Percentiles rank a stretch among this genome's conserved stretches.
Evolutionary conservation across 352 stramenopile genomes (phyloP).

Genomic region (Phytophthora nicotianae): DNA sequence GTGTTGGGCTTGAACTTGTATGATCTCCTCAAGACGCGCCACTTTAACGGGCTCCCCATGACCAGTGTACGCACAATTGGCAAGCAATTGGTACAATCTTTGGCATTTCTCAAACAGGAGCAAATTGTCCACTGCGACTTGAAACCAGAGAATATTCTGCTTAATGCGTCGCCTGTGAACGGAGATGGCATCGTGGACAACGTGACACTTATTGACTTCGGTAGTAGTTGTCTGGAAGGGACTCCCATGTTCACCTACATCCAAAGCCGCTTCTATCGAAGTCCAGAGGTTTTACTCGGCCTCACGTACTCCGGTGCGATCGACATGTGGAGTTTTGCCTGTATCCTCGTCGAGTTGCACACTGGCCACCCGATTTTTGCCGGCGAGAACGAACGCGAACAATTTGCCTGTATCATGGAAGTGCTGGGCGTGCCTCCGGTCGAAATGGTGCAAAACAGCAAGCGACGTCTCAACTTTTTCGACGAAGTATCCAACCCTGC

Average conservation of each 20-base stretch:
- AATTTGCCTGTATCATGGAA: constrained; percentile 90
- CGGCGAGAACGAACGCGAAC: constrained; percentile 82
- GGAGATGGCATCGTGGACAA: constrained; percentile 23
- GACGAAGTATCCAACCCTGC: constrained; percentile 38
- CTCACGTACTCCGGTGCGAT: constrained; percentile 78
- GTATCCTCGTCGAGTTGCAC: constrained; percentile 84
- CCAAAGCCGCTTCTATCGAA: constrained; percentile 97
- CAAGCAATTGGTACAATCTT: constrained; percentile 84
- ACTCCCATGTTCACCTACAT: constrained; percentile 97
- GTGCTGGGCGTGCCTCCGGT: constrained; percentile 57
- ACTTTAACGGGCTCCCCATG: constrained; percentile 95
- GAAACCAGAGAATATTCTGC: constrained; percentile 97
- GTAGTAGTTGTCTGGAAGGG: constrained; percentile 93
- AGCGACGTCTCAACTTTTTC: constrained; percentile 73
- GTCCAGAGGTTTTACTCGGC: constrained; percentile 97
- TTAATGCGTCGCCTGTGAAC: constrained; percentile 22
- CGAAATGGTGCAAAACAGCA: constrained; percentile 54
- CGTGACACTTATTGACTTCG: constrained; percentile 97
- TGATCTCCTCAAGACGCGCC: constrained; percentile 95
- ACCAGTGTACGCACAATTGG: constrained; percentile 87
- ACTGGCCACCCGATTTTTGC: constrained; percentile 87
- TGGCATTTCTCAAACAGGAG: constrained; percentile 78
- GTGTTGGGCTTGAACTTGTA: constrained; percentile 96
- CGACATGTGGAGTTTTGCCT: constrained; percentile 92
- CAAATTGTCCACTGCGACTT: constrained; percentile 98